Base-by-base conservation (phyloP, 345 rosid genomes). In the Euclidium syriacum region DNA sequence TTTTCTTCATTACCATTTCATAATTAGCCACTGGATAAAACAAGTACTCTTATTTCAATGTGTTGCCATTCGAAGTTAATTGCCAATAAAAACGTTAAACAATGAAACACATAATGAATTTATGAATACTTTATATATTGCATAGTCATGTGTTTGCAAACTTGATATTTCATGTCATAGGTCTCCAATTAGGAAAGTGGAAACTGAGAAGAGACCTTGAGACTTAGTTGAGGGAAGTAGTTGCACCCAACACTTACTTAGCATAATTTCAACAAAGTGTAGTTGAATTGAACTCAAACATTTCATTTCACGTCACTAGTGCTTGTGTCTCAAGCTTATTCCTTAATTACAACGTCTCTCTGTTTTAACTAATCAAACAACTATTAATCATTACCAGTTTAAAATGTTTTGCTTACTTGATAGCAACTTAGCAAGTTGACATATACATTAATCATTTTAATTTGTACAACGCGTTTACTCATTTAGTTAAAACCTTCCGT, bases 201-300 rank as follows among this genome's bases (percentile, higher is more conserved):
- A 50, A 58, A 41, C 4, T 15, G 36, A 23, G 27, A 14, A 47
- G 10, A 42, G 52, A 42, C 30, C 12, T 35, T 36, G 59, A 29
- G 12, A 32, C 47, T 52, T 61, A 15, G 73, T 47, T 69, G 54
- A 42, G 67, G 53, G 40, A n/a, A 61, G 68, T 69, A 34, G 68
- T 69, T 69, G 50, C 73, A 69, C 68, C 73, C 57, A 69, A 61
- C 73, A 35, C 55, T 52, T 27, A 35, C 55, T 52, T 27, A 3
- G 12, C 18, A 69, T 36, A 41, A 44, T 69, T 43, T 69, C 68
- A 69, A 69, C 57, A 44, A 61, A 61, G 55, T 53, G 35, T 52
- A 53, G 50, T 70, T 62, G 63, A 62, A 53, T 46, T 35, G 56
- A 47, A 46, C 4, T 53, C 42, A 7, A 69, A 49, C 50, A 26